Evolutionary conservation across 1,139 yeast species (phyloP).

Genomic region (Taiozyma onychis): DNA sequence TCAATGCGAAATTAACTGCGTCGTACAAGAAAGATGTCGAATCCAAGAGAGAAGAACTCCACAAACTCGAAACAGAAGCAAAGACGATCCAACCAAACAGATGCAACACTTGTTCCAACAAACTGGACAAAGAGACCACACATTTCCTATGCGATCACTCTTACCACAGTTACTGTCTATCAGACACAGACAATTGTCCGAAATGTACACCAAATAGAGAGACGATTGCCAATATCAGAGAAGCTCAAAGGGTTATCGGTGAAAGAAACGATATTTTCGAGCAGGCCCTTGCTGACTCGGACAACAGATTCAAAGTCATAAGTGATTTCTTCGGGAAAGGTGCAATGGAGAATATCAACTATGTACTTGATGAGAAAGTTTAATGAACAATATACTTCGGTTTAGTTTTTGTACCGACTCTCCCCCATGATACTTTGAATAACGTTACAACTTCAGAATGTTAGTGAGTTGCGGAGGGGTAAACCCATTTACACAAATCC

Average conservation of each 20-base stretch:
- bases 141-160: slow-evolving; percentile 88
- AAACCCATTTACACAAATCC: too few species aligned
- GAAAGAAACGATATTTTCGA: slow-evolving; percentile 61
- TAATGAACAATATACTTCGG: neutral
- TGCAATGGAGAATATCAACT: slow-evolving; percentile 49
- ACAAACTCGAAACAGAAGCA: slow-evolving; percentile 42
- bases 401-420: too few species aligned
- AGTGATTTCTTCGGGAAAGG: slow-evolving; percentile 86
- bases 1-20: slow-evolving; percentile 59
- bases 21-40: slow-evolving; percentile 68
- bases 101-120: slow-evolving; percentile 67
- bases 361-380: slow-evolving; percentile 7
- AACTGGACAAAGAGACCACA: slow-evolving; percentile 72
- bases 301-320: slow-evolving; percentile 59
- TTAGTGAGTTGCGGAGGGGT: too few species aligned
- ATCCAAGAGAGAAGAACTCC: slow-evolving; percentile 46
- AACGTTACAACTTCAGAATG: too few species aligned
- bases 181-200: slow-evolving; percentile 58
- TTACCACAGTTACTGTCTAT: slow-evolving; percentile 77
- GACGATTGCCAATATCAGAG: slow-evolving; percentile 52
- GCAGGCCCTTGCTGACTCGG: slow-evolving; percentile 49
- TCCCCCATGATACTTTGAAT: too few species aligned
- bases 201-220: slow-evolving; percentile 66
- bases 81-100: slow-evolving; percentile 60
- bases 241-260: slow-evolving; percentile 55